Conservation (phyloP, 2,329 filamentous ascomycete genomes). For the Aspergillus sergii region DNA sequence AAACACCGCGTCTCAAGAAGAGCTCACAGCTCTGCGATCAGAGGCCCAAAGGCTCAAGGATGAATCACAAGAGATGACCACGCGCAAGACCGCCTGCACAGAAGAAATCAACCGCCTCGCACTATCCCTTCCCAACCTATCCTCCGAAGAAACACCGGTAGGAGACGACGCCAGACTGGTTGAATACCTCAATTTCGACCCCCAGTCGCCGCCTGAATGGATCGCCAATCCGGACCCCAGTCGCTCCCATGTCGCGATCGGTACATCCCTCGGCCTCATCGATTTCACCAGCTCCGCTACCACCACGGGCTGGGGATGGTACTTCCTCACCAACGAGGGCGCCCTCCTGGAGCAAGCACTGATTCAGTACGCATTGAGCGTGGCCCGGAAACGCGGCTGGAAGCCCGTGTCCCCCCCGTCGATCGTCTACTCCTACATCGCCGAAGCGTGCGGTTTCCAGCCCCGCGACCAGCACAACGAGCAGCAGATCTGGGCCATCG, state of each 20-base stretch:
- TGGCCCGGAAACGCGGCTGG: conserved; percentile 76
- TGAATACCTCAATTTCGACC: conserved; percentile 77
- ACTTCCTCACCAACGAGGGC: conserved; percentile 89
- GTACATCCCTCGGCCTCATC: conserved; percentile 80
- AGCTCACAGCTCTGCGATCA: conserved; percentile 32
- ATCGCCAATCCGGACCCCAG: conserved; percentile 26
- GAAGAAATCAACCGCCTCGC: conserved; percentile 74
- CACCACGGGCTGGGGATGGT: conserved; percentile 97
- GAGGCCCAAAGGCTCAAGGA: conserved; percentile 45
- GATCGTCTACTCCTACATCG: conserved; percentile 89
- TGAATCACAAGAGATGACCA: conserved; percentile 34
- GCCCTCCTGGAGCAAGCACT: conserved; percentile 94
- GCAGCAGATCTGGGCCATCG: conserved; percentile 84
- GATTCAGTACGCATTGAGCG: conserved; percentile 77
- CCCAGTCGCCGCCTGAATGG: conserved; percentile 42
- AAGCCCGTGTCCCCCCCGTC: conserved; percentile 79
- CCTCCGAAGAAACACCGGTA: conserved; percentile 72
- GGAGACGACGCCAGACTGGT: conserved; percentile 67
- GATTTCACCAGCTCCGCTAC: conserved; percentile 82
- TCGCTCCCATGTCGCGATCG: conserved; percentile 84
- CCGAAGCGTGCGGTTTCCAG: conserved; percentile 89
- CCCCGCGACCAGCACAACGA: conserved; percentile 88
- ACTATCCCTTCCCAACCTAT: conserved; percentile 82
- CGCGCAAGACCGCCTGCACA: conserved; percentile 37
- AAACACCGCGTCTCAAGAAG: conserved; percentile 14